These are phyloP conservation scores for Hebeloma cylindrosporum DNA, from an alignment of 768 basidiomycete genomes.

Conservation along the genomic window DNA sequence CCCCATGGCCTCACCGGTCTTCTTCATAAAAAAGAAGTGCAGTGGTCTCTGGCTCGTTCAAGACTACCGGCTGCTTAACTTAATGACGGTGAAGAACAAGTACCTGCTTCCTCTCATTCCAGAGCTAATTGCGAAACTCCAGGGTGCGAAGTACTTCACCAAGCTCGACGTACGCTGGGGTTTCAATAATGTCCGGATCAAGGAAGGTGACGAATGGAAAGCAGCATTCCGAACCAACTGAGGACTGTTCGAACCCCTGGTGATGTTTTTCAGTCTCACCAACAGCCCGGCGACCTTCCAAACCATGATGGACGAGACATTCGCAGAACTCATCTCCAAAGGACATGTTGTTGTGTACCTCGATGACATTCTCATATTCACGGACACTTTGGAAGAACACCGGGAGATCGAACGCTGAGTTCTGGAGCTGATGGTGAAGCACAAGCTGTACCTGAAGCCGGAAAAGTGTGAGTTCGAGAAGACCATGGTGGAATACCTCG, in stretches of 20 bases:
- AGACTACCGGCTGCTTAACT: conserved; percentile 30
- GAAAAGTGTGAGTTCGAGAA: conserved; percentile 38
- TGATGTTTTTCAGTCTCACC: conserved; percentile 37
- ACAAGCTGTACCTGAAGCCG: too few relatives aligned
- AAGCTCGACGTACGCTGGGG: too few relatives aligned
- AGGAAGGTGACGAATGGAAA: conserved; percentile 44
- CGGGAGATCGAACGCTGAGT: conserved; percentile 8
- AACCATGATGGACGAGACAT: too few relatives aligned
- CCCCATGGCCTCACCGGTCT: neutral
- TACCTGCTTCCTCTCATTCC: conserved; percentile 32
- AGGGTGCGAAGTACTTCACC: too few relatives aligned
- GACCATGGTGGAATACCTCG: conserved; percentile 32
- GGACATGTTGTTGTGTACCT: too few relatives aligned
- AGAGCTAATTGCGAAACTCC: too few relatives aligned
- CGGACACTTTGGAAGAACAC: conserved; percentile 18
- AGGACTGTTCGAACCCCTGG: conserved; percentile 34
- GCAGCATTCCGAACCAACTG: conserved; percentile 37
- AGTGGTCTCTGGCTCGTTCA: conserved; percentile 24
- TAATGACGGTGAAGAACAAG: conserved; percentile 26
- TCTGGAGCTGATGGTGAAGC: conserved; percentile 19
- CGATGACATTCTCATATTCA: conserved; percentile 26
- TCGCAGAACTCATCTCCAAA: too few relatives aligned
- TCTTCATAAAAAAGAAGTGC: too few relatives aligned
- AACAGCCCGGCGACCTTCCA: too few relatives aligned
- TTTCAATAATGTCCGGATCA: too few relatives aligned